These are phyloP conservation scores for Ziziphus jujuba DNA, from an alignment of 306 rosid genomes.

Conservation along the genomic window DNA sequence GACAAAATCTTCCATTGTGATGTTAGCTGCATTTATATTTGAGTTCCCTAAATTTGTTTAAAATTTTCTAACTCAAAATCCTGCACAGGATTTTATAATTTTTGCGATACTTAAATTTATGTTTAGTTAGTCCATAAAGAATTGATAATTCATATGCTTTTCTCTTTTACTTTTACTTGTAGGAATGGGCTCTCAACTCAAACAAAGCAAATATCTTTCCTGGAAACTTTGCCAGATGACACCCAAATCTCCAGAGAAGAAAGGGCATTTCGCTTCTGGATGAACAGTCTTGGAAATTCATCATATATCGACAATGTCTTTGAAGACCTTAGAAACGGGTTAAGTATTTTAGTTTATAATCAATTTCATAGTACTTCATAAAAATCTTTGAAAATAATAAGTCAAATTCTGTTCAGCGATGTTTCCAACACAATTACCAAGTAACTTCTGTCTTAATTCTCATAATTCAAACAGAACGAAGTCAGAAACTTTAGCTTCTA, in stretches of 20 bases:
- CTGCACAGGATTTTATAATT: too few relatives aligned
- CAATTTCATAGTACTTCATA: background rate
- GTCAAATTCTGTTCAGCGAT: background rate
- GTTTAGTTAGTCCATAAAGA: too few relatives aligned
- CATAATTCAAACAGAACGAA: background rate
- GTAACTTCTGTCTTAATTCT: background rate
- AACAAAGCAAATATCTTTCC: conserved; percentile 70
- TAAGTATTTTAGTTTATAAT: background rate
- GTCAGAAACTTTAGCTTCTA: background rate
- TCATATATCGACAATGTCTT: conserved; percentile 88
- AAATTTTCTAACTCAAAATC: too few relatives aligned
- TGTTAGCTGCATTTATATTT: too few relatives aligned
- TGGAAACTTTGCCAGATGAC: conserved; percentile 75
- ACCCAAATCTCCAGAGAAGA: conserved; percentile 87
- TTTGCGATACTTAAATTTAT: too few relatives aligned
- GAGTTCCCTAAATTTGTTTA: too few relatives aligned
- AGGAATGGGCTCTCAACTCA: conserved; percentile 92
- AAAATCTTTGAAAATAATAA: conserved; percentile 4
- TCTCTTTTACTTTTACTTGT: conserved; percentile 8
- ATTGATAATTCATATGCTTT: too few relatives aligned
- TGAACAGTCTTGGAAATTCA: conserved; percentile 79
- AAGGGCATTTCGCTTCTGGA: conserved; percentile 93
- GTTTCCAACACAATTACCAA: background rate
- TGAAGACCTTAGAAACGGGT: conserved; percentile 95
- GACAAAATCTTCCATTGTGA: too few relatives aligned